Evolutionary conservation across 2,329 filamentous ascomycete genomes (phyloP).

Genomic region (Apiospora phragmitis): DNA sequence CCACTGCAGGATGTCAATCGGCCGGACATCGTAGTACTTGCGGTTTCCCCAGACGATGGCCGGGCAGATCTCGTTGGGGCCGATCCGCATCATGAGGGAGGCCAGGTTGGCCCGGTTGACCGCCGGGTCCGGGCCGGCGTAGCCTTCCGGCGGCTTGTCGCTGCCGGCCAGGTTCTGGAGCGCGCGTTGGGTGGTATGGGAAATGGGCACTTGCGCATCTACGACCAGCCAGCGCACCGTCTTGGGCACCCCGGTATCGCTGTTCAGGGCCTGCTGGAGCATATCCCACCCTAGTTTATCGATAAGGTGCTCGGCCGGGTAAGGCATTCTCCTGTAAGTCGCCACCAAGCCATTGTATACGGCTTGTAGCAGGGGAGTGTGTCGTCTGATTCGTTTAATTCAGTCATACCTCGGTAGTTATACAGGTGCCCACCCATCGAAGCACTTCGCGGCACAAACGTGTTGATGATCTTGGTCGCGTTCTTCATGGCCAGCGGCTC

Average conservation of each 20-base stretch:
- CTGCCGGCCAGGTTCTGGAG: background rate
- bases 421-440: background rate
- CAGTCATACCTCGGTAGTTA: background rate
- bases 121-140: background rate
- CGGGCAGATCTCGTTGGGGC: background rate
- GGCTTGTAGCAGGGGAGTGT: background rate
- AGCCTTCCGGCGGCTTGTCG: too few species aligned
- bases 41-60: too few species aligned
- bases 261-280: background rate
- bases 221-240: background rate
- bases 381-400: background rate
- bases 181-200: rapidly evolving
- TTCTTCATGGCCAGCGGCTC: background rate
- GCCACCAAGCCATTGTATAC: background rate
- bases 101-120: background rate
- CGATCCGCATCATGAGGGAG: background rate
- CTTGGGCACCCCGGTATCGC: background rate
- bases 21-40: too few species aligned
- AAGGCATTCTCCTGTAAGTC: too few species aligned
- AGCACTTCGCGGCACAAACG: too few species aligned
- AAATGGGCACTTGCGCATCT: background rate
- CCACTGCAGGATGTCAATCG: background rate
- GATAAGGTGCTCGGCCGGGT: too few species aligned
- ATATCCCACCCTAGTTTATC: background rate
- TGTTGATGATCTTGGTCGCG: background rate